phyloP scores from a whole-genome alignment of 2,329 filamentous ascomycete species.

The Xylariaceae sp. region DNA sequence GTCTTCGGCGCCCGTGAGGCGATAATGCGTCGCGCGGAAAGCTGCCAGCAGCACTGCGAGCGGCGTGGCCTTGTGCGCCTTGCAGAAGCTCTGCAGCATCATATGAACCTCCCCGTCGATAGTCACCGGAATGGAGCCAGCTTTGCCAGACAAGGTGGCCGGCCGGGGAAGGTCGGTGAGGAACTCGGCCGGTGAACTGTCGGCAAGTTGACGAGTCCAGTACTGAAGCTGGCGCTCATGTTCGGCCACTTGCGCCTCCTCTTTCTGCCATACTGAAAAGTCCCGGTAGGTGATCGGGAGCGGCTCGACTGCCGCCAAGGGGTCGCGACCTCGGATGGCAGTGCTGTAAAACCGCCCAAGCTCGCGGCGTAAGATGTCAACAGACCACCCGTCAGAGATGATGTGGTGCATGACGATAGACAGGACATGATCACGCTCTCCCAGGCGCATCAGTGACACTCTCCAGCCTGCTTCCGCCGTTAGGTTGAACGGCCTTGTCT shows the following conservation, averaged over 20 bases:
- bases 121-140: neutral
- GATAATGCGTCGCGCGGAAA: constrained; percentile 7
- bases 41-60: constrained; percentile 6
- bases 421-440: neutral
- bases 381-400: constrained; percentile 5
- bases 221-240: constrained; percentile 5
- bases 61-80: constrained; percentile 1
- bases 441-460: neutral
- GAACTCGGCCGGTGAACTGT: constrained; percentile 6
- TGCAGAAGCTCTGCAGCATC: constrained; percentile 2
- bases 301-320: neutral
- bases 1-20: constrained; percentile 5
- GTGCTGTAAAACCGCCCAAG: neutral
- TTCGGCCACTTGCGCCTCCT: neutral
- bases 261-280: constrained; percentile 3
- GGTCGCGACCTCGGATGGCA: neutral
- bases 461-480: constrained; percentile 2
- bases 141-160: constrained; percentile 1
- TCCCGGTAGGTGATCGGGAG: constrained; percentile 3
- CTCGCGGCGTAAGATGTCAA: neutral
- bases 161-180: constrained; percentile 2
- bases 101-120: neutral
- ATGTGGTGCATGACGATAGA: constrained; percentile 7
- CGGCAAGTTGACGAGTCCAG: constrained; percentile 1
- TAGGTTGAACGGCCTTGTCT: constrained; percentile 2